Percentiles rank a stretch among this genome's conserved stretches.
Evolutionary conservation across 2,329 filamentous ascomycete species (phyloP).

Genomic region (Stagonosporopsis rhizophila): DNA sequence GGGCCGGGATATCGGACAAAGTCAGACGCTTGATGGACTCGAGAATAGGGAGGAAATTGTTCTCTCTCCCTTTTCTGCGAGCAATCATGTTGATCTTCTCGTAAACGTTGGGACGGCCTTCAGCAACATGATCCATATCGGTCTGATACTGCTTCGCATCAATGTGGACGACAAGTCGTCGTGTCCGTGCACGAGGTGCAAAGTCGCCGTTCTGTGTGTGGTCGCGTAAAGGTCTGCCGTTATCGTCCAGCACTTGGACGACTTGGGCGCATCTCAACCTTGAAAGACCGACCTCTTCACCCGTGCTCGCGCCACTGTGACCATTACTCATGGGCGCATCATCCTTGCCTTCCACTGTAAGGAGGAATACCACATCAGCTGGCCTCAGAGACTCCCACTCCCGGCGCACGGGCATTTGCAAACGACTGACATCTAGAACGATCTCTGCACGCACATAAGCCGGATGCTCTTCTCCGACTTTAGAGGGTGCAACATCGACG

Average conservation of each 20-base stretch:
- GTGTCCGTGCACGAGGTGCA: constrained; percentile 62
- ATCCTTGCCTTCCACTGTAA: constrained; percentile 72
- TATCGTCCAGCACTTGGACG: constrained; percentile 84
- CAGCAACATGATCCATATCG: constrained; percentile 71
- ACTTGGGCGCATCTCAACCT: constrained; percentile 84
- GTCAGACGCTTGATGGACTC: constrained; percentile 89
- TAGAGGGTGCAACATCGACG: constrained; percentile 81
- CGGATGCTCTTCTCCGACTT: constrained; percentile 84
- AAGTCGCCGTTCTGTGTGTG: constrained; percentile 69
- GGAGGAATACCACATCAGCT: constrained; percentile 88
- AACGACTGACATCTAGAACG: constrained; percentile 77
- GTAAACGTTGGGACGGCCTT: constrained; percentile 80
- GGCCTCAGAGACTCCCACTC: constrained; percentile 91
- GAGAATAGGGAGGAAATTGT: constrained; percentile 94
- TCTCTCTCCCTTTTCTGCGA: constrained; percentile 83
- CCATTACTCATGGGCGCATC: constrained; percentile 63
- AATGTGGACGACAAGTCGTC: constrained; percentile 80
- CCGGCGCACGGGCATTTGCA: constrained; percentile 76
- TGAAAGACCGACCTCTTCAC: constrained; percentile 70
- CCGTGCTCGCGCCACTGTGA: constrained; percentile 55
- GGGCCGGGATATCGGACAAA: constrained; percentile 82
- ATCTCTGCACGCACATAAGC: constrained; percentile 87
- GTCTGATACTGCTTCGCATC: constrained; percentile 79
- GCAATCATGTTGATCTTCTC: constrained; percentile 84
- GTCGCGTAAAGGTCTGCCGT: constrained; percentile 75